phyloP scores from a whole-genome alignment of 805 yeast species.

The Wickerhamomyces bovis region DNA sequence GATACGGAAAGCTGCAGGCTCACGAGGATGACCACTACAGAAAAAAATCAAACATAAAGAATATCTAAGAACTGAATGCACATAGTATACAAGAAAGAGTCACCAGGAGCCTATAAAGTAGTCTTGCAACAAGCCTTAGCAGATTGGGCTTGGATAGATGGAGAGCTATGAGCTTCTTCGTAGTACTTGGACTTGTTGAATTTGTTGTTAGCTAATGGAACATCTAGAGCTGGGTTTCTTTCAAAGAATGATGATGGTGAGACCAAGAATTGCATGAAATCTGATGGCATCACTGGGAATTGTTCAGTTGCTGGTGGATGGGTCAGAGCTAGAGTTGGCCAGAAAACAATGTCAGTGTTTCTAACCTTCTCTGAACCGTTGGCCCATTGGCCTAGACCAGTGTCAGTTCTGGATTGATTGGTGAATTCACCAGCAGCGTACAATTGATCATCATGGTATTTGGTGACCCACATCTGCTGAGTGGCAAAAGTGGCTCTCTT shows the following conservation, averaged over 20 bases:
- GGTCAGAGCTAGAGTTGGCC: constrained; percentile 79
- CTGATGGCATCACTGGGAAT: constrained; percentile 89
- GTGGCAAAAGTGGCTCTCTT: constrained; percentile 74
- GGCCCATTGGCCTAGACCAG: constrained; percentile 70
- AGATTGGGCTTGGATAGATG: not conserved
- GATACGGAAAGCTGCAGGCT: too few relatives aligned
- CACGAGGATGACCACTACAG: too few relatives aligned
- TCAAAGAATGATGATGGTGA: constrained; percentile 72
- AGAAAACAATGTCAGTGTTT: constrained; percentile 69
- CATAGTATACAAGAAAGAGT: not conserved
- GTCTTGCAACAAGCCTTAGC: constrained; percentile 1
- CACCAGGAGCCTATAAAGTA: not conserved
- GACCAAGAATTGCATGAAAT: constrained; percentile 61
- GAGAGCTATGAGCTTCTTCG: not conserved
- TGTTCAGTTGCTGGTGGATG: constrained; percentile 81
- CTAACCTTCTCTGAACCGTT: constrained; percentile 61
- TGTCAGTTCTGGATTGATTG: constrained; percentile 66
- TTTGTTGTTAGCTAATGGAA: constrained; percentile 62
- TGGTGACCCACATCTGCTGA: constrained; percentile 77
- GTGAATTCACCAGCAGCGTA: constrained; percentile 85
- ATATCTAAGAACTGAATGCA: not conserved
- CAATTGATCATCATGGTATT: constrained; percentile 63
- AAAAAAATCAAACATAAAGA: too few relatives aligned
- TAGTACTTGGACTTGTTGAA: constrained; percentile 47
- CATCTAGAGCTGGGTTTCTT: constrained; percentile 70